A percentile compares a stretch with the other conserved stretches of the same genome.
These are phyloP conservation scores for Lentinula aciculospora DNA, from an alignment of 768 basidiomycete species.

Conservation along the genomic window DNA sequence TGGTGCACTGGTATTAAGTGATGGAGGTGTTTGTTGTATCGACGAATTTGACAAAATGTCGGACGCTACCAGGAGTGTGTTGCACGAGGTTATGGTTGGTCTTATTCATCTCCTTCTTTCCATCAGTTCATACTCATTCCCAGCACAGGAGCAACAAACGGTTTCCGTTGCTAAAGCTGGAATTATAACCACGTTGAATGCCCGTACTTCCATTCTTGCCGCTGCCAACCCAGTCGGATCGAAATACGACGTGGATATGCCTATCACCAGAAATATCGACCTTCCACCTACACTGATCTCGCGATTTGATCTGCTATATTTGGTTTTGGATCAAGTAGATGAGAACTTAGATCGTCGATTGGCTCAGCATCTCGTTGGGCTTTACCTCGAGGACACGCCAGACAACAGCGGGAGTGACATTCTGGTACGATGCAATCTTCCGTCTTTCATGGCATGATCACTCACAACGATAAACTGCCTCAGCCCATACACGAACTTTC, in stretches of 20 bases:
- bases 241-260: constrained; percentile 87
- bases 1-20: constrained; percentile 90
- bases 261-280: constrained; percentile 95
- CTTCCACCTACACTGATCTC: constrained; percentile 97
- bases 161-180: constrained; percentile 99
- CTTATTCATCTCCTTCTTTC: not conserved
- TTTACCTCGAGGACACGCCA: constrained; percentile 92
- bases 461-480: not conserved
- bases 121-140: not conserved
- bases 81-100: constrained; percentile 95
- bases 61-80: constrained; percentile 90
- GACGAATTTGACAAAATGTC: constrained; percentile 99
- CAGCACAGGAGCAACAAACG: constrained; percentile 91
- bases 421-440: constrained; percentile 48
- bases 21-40: constrained; percentile 97
- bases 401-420: constrained; percentile 61
- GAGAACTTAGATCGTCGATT: constrained; percentile 80
- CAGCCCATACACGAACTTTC: constrained; percentile 91
- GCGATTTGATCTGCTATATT: constrained; percentile 93
- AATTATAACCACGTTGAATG: constrained; percentile 97
- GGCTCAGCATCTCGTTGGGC: constrained; percentile 86
- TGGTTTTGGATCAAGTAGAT: constrained; percentile 93
- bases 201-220: constrained; percentile 95
- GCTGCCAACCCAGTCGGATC: constrained; percentile 97
- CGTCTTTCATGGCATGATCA: not conserved